Evolutionary conservation across 495 filamentous ascomycete genomes (phyloP), one percentile per base, ranked within the genome.

Genomic region (Lindgomyces ingoldianus): DNA sequence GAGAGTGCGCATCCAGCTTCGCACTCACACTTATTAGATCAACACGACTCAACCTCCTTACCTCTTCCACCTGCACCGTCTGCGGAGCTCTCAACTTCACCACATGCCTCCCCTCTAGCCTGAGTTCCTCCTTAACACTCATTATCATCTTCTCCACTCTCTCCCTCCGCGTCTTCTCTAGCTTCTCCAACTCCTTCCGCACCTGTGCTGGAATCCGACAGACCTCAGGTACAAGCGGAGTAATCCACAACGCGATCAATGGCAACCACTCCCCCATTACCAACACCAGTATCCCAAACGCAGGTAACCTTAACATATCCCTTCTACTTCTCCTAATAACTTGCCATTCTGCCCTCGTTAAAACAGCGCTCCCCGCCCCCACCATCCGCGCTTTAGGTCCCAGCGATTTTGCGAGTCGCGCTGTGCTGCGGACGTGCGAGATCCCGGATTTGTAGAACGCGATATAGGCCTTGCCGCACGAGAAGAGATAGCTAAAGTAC

Each of bases 381-480:
- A 14, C 42, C 21, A 30, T 14, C 22, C 2, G 21, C 76, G 55
- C 12, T 78, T 73, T 39, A 4, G 18, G 19, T 22, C 47, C 47
- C 16, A 48, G 39, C n/a, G 22, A 19, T 36, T 56, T 60, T 36
- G 82, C 79, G 25, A 72, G 58, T 45, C 76, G 71, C 67, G 75
- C 77, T 76, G 91, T 91, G 26, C 67, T 70, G 60, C 76, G 79
- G 57, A 96, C 85, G 56, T 87, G 84, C 66, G 81, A 83, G 25
- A 96, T 73, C 14, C 93, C 93, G 24, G 84, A 83, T 73, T 95
- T 96, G 84, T 96, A 98, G 83, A 98, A 98, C 29, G 76, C 74
- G 4, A 85, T 66, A 75, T 89, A 89, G 21, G 83, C 79, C 56
- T 83, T 83, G 47, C 85, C 87, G 3, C 78, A 70, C 0, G 62